phyloP scores from a whole-genome alignment of 23 red algal species.

The Gracilaria domingensis region DNA sequence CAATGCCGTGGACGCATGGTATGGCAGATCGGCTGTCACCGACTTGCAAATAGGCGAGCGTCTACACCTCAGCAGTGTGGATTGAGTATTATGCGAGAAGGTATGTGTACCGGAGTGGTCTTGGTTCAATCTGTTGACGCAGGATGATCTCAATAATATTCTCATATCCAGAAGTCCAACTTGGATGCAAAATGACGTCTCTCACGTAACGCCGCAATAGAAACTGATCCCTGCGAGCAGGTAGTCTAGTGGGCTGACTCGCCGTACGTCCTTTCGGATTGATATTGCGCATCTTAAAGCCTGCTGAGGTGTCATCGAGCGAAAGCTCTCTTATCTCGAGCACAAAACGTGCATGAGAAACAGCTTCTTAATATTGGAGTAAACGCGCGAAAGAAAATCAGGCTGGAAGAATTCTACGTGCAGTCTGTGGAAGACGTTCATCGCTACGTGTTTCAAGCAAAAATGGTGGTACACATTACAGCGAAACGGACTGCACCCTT shows the following conservation, averaged over 20 bases:
- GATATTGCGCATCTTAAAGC: slow-evolving; percentile 26
- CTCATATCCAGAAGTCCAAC: background rate
- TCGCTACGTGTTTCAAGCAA: background rate
- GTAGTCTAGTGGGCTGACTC: slow-evolving; percentile 59
- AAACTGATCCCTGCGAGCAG: background rate
- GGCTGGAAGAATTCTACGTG: background rate
- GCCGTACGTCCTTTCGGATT: slow-evolving; percentile 55
- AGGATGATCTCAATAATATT: too few species aligned
- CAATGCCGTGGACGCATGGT: too few species aligned
- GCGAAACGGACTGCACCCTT: background rate
- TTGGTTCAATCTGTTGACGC: too few species aligned
- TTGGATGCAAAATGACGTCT: slow-evolving; percentile 12
- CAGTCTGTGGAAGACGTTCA: background rate
- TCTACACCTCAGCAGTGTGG: too few species aligned
- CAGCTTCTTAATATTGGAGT: background rate
- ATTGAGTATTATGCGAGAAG: too few species aligned
- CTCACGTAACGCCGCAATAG: slow-evolving; percentile 69
- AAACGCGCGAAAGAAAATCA: background rate
- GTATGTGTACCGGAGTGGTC: too few species aligned
- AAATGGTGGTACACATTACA: background rate
- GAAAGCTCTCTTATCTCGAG: slow-evolving; percentile 23
- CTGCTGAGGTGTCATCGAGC: slow-evolving; percentile 22
- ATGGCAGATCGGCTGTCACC: too few species aligned
- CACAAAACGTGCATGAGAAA: slow-evolving; percentile 45
- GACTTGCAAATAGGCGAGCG: too few species aligned